Percentiles rank a stretch among this genome's conserved stretches.
These are phyloP conservation scores for Immersiporthe knoxdaviesiana DNA, from an alignment of 2,329 filamentous ascomycete species.

Conservation along the genomic window DNA sequence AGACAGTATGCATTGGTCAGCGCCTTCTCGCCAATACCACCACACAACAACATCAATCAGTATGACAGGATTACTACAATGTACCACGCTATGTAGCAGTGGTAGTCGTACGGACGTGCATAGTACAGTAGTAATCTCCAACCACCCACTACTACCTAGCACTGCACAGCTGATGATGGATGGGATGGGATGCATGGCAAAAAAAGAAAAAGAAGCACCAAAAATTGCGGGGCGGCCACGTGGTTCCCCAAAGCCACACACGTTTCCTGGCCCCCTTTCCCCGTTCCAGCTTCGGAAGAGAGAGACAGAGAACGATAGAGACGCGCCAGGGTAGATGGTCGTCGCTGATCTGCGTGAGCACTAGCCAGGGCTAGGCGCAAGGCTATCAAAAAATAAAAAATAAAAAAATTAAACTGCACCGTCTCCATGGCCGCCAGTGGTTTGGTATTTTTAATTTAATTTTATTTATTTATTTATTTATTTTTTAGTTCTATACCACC, in stretches of 20 bases:
- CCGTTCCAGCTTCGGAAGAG: slow-evolving; percentile 13
- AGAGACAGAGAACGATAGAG: background rate
- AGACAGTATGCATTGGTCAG: no score
- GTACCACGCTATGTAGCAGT: no score
- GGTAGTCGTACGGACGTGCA: no score
- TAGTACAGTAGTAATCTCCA: no score
- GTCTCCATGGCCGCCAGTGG: background rate
- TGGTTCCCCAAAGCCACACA: slow-evolving; percentile 16
- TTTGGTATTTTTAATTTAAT: no score
- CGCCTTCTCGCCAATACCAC: no score
- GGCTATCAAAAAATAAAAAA: no score
- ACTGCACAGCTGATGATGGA: background rate
- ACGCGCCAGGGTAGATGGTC: background rate
- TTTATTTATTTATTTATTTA: background rate
- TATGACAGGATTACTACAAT: no score
- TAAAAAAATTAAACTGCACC: background rate
- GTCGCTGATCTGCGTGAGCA: slow-evolving; percentile 1
- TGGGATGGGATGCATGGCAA: background rate
- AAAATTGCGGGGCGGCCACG: slow-evolving; percentile 29
- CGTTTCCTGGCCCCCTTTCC: background rate
- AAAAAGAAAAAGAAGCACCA: background rate
- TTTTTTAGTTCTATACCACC: background rate
- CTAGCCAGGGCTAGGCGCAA: background rate
- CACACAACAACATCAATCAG: no score
- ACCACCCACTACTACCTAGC: slow-evolving; percentile 20